Conservation (phyloP, 2,329 filamentous ascomycete genomes). For the Alternaria triticimaculans region DNA sequence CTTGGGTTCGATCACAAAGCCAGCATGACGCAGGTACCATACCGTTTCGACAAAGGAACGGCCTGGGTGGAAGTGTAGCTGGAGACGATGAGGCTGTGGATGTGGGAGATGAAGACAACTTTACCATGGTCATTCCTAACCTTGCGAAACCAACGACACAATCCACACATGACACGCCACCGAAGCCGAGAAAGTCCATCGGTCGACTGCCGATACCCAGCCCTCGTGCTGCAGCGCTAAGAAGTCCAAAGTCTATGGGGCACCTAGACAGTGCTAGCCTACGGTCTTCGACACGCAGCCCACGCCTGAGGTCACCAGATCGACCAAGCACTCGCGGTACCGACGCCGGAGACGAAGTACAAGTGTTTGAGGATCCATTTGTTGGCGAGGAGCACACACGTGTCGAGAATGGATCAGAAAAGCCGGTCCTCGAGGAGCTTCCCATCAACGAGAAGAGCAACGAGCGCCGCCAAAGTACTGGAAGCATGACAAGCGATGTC, state of each 20-base stretch:
- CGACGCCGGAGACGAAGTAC: slow-evolving; percentile 52
- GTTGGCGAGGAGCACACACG: slow-evolving; percentile 45
- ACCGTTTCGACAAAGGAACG: slow-evolving; percentile 48
- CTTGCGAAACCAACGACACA: slow-evolving; percentile 39
- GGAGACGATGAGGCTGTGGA: slow-evolving; percentile 49
- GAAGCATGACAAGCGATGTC: slow-evolving; percentile 31
- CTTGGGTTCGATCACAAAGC: slow-evolving; percentile 48
- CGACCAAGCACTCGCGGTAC: slow-evolving; percentile 41
- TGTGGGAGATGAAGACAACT: slow-evolving; percentile 55
- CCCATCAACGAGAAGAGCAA: slow-evolving; percentile 57
- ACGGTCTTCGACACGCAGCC: slow-evolving; percentile 36
- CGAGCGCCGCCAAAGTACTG: slow-evolving; percentile 41
- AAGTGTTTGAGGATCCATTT: slow-evolving; percentile 62
- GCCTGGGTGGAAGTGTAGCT: slow-evolving; percentile 47
- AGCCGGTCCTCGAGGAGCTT: slow-evolving; percentile 58
- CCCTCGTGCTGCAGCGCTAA: slow-evolving; percentile 33
- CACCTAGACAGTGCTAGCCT: slow-evolving; percentile 23
- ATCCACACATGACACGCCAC: slow-evolving; percentile 40
- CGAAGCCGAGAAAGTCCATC: slow-evolving; percentile 35
- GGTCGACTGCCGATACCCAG: slow-evolving; percentile 36
- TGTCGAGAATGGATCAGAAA: slow-evolving; percentile 43
- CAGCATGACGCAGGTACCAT: slow-evolving; percentile 37
- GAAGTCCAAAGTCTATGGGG: slow-evolving; percentile 41
- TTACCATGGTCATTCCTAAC: slow-evolving; percentile 59
- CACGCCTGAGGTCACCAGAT: slow-evolving; percentile 42